phyloP scores from a whole-genome alignment of 768 basidiomycete genomes.

The Trametes cinnabarina region DNA sequence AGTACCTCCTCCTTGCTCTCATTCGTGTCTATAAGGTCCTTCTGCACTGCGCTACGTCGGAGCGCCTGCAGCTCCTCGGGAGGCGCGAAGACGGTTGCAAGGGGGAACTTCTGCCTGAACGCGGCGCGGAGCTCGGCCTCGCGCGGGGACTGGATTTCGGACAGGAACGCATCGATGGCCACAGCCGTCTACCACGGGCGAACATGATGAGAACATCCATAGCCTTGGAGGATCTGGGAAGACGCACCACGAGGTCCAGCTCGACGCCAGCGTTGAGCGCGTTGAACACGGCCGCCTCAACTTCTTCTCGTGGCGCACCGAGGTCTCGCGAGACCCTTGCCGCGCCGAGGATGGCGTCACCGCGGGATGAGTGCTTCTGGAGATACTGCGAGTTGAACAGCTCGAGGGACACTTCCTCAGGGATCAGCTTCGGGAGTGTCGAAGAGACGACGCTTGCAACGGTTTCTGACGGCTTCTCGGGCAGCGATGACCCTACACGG shows the following conservation, averaged over 20 bases:
- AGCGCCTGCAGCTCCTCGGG: constrained; percentile 47
- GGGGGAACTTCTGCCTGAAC: constrained; percentile 51
- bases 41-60: constrained; percentile 13
- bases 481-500: constrained; percentile 43
- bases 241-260: constrained; percentile 49
- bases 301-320: constrained; percentile 50
- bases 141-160: constrained; percentile 48
- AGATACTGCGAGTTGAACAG: constrained; percentile 75
- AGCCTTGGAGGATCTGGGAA: not conserved
- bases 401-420: constrained; percentile 56
- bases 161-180: constrained; percentile 48
- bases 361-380: constrained; percentile 53
- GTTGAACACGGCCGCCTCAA: constrained; percentile 58
- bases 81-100: constrained; percentile 68
- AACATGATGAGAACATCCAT: not conserved
- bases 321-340: constrained; percentile 56
- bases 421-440: constrained; percentile 49
- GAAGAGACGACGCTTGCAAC: constrained; percentile 51
- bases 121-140: constrained; percentile 58
- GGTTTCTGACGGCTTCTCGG: constrained; percentile 43
- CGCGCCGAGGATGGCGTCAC: constrained; percentile 56
- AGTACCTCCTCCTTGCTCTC: constrained; percentile 17
- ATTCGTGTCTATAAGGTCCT: not conserved
- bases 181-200: constrained; percentile 46
- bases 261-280: constrained; percentile 42